These are phyloP conservation scores for Nannizziopsis barbatae DNA, from an alignment of 2,329 filamentous ascomycete genomes.

Conservation along the genomic window DNA sequence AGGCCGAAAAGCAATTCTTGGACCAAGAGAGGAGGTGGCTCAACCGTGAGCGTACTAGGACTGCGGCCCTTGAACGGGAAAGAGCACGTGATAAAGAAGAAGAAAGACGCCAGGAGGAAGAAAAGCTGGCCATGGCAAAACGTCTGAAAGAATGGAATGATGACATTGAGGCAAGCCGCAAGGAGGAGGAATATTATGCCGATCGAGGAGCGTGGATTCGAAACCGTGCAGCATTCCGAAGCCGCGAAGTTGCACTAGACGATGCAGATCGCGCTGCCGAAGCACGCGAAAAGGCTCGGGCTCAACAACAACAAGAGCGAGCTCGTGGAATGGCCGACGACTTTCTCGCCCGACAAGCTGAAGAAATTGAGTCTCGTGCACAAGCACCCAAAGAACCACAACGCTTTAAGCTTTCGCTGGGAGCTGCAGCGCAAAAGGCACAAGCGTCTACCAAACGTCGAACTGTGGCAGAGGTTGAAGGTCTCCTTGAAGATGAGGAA, in stretches of 20 bases:
- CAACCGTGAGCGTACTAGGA: conserved; percentile 73
- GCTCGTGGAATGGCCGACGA: conserved; percentile 78
- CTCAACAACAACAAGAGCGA: conserved; percentile 61
- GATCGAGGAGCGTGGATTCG: conserved; percentile 78
- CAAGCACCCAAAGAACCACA: conserved; percentile 47
- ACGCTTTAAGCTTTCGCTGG: conserved; percentile 85
- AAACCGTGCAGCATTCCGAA: conserved; percentile 62
- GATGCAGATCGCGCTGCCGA: conserved; percentile 73
- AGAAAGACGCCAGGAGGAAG: conserved; percentile 51
- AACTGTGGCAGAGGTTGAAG: conserved; percentile 87
- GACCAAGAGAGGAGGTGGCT: conserved; percentile 85
- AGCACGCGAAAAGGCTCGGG: conserved; percentile 58
- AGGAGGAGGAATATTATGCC: conserved; percentile 70
- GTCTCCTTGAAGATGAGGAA: conserved; percentile 88
- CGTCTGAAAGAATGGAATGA: conserved; percentile 78
- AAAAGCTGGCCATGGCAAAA: conserved; percentile 57
- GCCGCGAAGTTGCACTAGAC: conserved; percentile 64
- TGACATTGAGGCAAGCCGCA: conserved; percentile 63
- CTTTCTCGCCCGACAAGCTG: conserved; percentile 74
- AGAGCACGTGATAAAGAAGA: conserved; percentile 69
- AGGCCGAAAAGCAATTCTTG: conserved; percentile 67
- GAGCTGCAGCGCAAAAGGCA: conserved; percentile 69
- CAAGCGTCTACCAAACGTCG: conserved; percentile 51
- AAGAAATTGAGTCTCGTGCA: conserved; percentile 52
- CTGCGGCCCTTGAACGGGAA: conserved; percentile 76